phyloP scores from a whole-genome alignment of 345 rosid species.

The Toxicodendron radicans region DNA sequence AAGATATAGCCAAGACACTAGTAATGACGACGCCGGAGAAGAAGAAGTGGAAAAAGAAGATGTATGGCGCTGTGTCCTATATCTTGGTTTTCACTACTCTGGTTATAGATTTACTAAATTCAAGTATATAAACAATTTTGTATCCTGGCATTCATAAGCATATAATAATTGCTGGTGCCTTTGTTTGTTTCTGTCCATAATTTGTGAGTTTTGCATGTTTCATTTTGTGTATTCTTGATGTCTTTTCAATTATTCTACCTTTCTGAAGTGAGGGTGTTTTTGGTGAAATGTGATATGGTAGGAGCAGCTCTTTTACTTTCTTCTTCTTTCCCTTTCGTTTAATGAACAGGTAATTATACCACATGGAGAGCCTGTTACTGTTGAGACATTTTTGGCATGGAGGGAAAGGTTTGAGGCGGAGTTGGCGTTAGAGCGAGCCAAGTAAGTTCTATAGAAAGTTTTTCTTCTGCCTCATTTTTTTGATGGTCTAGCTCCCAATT shows the following conservation, averaged over 20 bases:
- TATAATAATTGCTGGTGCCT: neutral
- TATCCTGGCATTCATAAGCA: neutral
- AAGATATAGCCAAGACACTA: slow-evolving; percentile 60
- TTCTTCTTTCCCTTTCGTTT: slow-evolving; percentile 7
- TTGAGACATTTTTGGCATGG: slow-evolving; percentile 92
- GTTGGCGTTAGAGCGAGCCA: slow-evolving; percentile 94
- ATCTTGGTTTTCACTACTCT: neutral
- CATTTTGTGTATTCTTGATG: neutral
- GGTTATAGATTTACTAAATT: slow-evolving; percentile 6
- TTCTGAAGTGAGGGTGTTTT: slow-evolving; percentile 9
- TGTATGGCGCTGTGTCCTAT: slow-evolving; percentile 42
- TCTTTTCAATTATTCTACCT: neutral
- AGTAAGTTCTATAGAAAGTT: slow-evolving; percentile 54
- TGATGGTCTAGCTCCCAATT: neutral
- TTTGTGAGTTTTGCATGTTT: neutral
- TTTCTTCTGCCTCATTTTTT: neutral
- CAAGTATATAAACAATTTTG: neutral
- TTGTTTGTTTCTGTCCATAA: neutral
- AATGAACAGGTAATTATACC: slow-evolving; percentile 65
- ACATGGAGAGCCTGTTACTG: slow-evolving; percentile 96
- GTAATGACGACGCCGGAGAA: slow-evolving; percentile 38
- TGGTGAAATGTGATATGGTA: neutral
- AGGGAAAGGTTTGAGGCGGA: slow-evolving; percentile 97
- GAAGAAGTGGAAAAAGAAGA: slow-evolving; percentile 80
- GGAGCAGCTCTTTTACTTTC: neutral